Evolutionary conservation across 805 yeast genomes (phyloP).

Genomic region (Starmerella cellae): DNA sequence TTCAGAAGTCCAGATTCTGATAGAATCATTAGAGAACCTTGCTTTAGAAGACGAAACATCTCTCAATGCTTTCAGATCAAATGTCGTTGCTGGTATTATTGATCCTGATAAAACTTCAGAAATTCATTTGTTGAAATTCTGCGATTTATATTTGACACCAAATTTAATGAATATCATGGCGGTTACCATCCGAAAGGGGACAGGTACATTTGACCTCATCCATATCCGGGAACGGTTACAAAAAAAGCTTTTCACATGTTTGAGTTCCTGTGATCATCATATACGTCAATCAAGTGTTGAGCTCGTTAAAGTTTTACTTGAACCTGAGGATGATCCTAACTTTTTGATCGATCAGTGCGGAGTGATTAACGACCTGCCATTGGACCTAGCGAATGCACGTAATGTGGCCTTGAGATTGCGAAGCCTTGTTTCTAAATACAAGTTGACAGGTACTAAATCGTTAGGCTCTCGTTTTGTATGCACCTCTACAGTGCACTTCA

Average conservation of each 20-base stretch:
- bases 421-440: slow-evolving; percentile 36
- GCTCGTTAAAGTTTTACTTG: slow-evolving; percentile 3
- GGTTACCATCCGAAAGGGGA: not conserved
- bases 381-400: slow-evolving; percentile 55
- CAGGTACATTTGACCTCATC: not conserved
- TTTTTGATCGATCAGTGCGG: slow-evolving; percentile 35
- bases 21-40: not conserved
- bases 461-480: slow-evolving; percentile 22
- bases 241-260: no score
- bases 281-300: slow-evolving; percentile 15
- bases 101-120: not conserved
- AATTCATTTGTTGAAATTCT: not conserved
- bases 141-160: not conserved
- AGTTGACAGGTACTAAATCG: slow-evolving; percentile 18
- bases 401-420: slow-evolving; percentile 61
- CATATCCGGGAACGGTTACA: no score
- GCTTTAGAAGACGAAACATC: not conserved
- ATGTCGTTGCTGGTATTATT: slow-evolving; percentile 3
- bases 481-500: slow-evolving; percentile 34
- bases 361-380: slow-evolving; percentile 59
- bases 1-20: not conserved
- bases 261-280: slow-evolving; percentile 15
- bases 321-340: not conserved
- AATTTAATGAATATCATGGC: not conserved
- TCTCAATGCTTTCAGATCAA: slow-evolving; percentile 4